A percentile compares a stretch with the other conserved stretches of the same genome.
Conservation (phyloP, 495 filamentous ascomycete species). For the Hapsidospora chrysogenum region DNA sequence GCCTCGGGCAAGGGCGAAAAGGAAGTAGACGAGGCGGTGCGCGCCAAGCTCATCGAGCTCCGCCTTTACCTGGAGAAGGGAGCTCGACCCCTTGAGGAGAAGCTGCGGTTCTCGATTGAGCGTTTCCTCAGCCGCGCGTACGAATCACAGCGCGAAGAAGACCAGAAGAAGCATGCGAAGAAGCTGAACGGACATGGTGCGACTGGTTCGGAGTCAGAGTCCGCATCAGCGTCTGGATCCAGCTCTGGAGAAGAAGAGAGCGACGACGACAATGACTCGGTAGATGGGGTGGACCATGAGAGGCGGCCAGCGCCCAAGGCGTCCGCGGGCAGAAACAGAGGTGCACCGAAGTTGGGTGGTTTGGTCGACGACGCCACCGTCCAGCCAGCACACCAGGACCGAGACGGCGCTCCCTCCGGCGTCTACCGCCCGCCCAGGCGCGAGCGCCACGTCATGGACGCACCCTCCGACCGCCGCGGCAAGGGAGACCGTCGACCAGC, state of each 20-base stretch:
- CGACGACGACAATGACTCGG: slow-evolving; percentile 20
- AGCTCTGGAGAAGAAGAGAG: slow-evolving; percentile 17
- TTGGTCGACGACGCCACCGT: slow-evolving; percentile 1
- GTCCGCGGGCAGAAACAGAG: slow-evolving; percentile 27
- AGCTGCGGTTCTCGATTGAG: slow-evolving; percentile 75
- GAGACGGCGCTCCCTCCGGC: slow-evolving; percentile 11
- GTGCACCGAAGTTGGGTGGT: slow-evolving; percentile 39
- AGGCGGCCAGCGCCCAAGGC: slow-evolving; percentile 25
- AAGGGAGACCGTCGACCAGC: slow-evolving; percentile 36
- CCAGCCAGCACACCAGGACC: slow-evolving; percentile 18
- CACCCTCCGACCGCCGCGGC: slow-evolving; percentile 38
- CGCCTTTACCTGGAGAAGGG: slow-evolving; percentile 82
- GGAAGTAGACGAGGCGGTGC: slow-evolving; percentile 26
- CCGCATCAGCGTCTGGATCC: slow-evolving; percentile 25
- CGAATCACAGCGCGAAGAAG: slow-evolving; percentile 7
- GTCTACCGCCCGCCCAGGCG: slow-evolving; percentile 79
- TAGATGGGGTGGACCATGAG: slow-evolving; percentile 7
- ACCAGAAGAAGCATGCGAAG: slow-evolving; percentile 10
- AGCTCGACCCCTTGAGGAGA: slow-evolving; percentile 71
- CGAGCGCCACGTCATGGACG: slow-evolving; percentile 50
- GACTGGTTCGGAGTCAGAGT: slow-evolving; percentile 13
- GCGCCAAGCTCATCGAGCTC: slow-evolving; percentile 71
- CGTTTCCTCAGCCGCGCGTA: slow-evolving; percentile 45
- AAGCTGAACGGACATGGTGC: slow-evolving; percentile 5
- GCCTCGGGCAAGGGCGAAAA: neutral